Evolutionary conservation across 148 eudicot species (phyloP), one percentile per base, ranked within the genome.

Genomic region (Spergularia bocconei): DNA sequence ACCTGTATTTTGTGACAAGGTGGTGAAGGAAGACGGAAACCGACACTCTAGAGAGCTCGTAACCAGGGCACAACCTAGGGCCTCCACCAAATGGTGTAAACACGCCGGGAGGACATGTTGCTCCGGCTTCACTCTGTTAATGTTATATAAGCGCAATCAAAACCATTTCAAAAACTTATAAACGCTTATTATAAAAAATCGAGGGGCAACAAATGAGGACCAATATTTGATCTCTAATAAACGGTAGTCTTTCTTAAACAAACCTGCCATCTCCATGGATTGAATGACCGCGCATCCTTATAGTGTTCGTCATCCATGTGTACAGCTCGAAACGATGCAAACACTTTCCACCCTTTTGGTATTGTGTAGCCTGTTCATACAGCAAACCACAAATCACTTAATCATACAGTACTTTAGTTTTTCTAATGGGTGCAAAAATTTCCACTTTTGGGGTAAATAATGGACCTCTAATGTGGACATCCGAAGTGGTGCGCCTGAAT

Each of bases 211-310:
- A n/a, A n/a, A n/a, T n/a, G n/a, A n/a, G n/a, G 36, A 23, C 25
- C 25, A 23, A 23, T 23, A 23, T 23, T 23, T 23, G 25, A 23
- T 23, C 25, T 23, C 0, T 0, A 29, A 23, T 21, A 36, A 48
- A 48, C 47, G 6, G 16, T 38, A 33, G 5, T 36, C 1, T 21
- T 0, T 21, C n/a, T 61, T 6, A 38, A 65, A 17, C 73, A 56
- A 44, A 89, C 97, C 97, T 91, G 97, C 99, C 99, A 96, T 79
- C 99, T 89, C 99, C 99, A 96, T 0, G 99, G 99, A 73, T 89
- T 85, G 80, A 96, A 96, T 50, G 87, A 72, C 3, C 99, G 94
- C 60, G 98, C 98, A 55, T 92, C 95, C 85, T 89, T 91, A 58
- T 89, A 92, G 78, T 91, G 72, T 17, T 89, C 84, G 3, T 87